These are phyloP conservation scores for Cladosporium phlei DNA, from an alignment of 2,329 filamentous ascomycete species.

Conservation along the genomic window DNA sequence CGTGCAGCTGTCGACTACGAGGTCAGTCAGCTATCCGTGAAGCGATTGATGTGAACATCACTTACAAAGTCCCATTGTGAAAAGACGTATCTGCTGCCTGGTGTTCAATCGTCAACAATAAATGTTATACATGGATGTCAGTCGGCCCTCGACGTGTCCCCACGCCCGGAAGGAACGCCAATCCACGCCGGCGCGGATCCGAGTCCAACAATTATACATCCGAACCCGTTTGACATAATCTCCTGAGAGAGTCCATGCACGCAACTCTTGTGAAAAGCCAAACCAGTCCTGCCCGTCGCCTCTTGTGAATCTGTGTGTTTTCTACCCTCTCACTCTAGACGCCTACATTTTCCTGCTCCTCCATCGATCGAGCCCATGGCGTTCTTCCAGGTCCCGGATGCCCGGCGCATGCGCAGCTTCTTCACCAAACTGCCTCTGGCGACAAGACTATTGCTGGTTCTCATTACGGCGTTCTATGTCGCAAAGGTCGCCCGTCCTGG, in stretches of 20 bases:
- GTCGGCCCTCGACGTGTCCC: no score
- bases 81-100: background rate
- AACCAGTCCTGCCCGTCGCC: no score
- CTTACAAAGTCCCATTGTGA: constrained; percentile 28
- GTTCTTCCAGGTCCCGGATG: constrained; percentile 60
- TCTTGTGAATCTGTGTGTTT: background rate
- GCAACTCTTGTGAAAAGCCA: constrained; percentile 3
- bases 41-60: no score
- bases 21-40: constrained; percentile 17
- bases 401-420: constrained; percentile 71
- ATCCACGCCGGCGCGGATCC: no score
- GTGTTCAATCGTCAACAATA: no score
- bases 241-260: constrained; percentile 10
- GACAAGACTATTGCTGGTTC: constrained; percentile 64
- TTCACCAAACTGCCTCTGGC: constrained; percentile 80
- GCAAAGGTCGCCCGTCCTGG: constrained; percentile 64
- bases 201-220: no score
- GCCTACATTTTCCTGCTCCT: no score
- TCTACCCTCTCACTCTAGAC: background rate
- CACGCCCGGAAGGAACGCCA: no score
- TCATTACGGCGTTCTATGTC: constrained; percentile 66
- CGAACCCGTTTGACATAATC: no score
- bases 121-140: no score
- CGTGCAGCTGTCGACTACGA: constrained; percentile 39
- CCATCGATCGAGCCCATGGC: no score